Base-by-base conservation (phyloP, 495 filamentous ascomycete species). In the Pseudoneurospora amorphoporcata region DNA sequence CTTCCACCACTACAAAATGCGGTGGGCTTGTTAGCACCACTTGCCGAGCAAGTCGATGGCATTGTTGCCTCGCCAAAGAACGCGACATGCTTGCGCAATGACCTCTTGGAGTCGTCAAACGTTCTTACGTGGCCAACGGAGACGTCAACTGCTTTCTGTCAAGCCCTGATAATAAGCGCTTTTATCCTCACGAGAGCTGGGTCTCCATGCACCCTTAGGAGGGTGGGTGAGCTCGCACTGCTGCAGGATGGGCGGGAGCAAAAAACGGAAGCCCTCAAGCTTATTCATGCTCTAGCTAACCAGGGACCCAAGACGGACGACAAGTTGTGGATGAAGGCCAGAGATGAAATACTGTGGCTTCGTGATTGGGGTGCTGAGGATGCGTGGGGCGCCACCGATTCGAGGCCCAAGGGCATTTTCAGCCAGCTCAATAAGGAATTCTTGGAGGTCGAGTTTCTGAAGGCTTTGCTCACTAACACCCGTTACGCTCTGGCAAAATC, bases 271-370 rank as follows among this genome's bases (percentile, higher is more conserved):
- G 82, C 94, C 45, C 83, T 84, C 23, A 90, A 84, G 68, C 84
- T 92, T 10, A 86, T 96, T 29, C 84, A 86, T 45, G 83, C 83
- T 3, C 79, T 86, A 4, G 78, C 83, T 38, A 84, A 82, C 39
- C 85, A 87, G 23, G 79, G 85, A 0, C 79, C 84, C 0, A 88
- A 85, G 69, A 87, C 85, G 61, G 88, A 91, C 72, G 88, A 89
- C 35, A 87, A 86, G 73, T 88, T 90, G 68, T 97, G 94, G 94
- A 83, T 83, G 43, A 81, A 81, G 32, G 84, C 88, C 8, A 86
- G 92, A 43, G 85, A 88, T 69, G 88, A 92, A 76, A 78, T 97
- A 17, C 81, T 95, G 2, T 97, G 94, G 94, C 87, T 97, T 39
- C 88, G 88, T 76, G 87, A 90, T 78, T 97, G 94, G 94, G 91